Evolutionary conservation across 2,329 filamentous ascomycete genomes (phyloP).

Genomic region (Rutstroemia sp.): DNA sequence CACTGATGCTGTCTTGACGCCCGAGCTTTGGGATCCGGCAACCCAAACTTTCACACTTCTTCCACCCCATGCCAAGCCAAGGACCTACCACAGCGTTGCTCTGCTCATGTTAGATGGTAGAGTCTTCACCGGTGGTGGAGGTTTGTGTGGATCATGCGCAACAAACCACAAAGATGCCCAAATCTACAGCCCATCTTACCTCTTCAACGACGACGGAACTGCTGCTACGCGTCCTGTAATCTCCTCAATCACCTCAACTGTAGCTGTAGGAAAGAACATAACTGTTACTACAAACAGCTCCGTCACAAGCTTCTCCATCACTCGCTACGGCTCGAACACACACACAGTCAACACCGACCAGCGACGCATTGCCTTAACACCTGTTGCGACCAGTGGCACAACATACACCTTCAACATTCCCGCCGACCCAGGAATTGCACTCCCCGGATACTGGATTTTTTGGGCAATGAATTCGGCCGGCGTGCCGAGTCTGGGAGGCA

Average conservation of each 20-base stretch:
- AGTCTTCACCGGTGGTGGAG: slow-evolving; percentile 44
- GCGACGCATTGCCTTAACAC: slow-evolving; percentile 40
- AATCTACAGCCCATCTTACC: slow-evolving; percentile 49
- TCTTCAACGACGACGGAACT: slow-evolving; percentile 39
- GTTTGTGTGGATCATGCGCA: slow-evolving; percentile 40
- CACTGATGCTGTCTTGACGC: slow-evolving; percentile 32
- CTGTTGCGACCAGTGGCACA: slow-evolving; percentile 20
- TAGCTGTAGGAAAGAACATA: slow-evolving; percentile 29
- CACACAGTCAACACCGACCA: slow-evolving; percentile 54
- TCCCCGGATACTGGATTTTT: slow-evolving; percentile 48
- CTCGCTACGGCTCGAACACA: slow-evolving; percentile 43
- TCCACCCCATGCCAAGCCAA: slow-evolving; percentile 33
- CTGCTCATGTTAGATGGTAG: slow-evolving; percentile 44
- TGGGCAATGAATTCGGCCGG: slow-evolving; percentile 41
- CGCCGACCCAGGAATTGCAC: slow-evolving; percentile 39
- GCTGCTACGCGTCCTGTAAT: slow-evolving; percentile 37
- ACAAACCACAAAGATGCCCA: slow-evolving; percentile 47
- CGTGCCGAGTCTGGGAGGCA: slow-evolving; percentile 36
- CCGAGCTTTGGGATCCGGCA: slow-evolving; percentile 41
- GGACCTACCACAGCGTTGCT: slow-evolving; percentile 43
- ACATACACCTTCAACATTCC: slow-evolving; percentile 38
- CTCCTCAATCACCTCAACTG: slow-evolving; percentile 25
- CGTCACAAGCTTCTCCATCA: slow-evolving; percentile 33
- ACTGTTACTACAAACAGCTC: slow-evolving; percentile 28
- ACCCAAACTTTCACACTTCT: slow-evolving; percentile 35